A percentile compares a stretch with the other conserved stretches of the same genome.
These are phyloP conservation scores for Phyllosticta citribraziliensis DNA, from an alignment of 2,329 filamentous ascomycete species.

Conservation along the genomic window DNA sequence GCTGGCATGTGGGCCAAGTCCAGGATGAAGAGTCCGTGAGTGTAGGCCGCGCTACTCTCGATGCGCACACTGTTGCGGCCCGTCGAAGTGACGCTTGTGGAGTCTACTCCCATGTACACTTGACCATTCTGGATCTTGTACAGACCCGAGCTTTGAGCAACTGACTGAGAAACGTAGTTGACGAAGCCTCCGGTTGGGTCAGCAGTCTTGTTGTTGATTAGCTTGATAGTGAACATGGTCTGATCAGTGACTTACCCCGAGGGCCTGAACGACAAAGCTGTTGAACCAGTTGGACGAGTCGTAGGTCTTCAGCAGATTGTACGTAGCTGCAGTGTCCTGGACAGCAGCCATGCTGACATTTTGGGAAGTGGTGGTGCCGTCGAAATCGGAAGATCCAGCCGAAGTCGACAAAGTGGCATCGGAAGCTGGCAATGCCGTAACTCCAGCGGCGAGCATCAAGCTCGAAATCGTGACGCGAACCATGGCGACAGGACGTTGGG, in stretches of 20 bases:
- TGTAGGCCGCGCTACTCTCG: slow-evolving; percentile 27
- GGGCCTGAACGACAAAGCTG: slow-evolving; percentile 25
- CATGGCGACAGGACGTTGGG: background rate
- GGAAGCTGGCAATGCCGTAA: background rate
- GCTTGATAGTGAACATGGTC: background rate
- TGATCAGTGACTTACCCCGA: slow-evolving; percentile 14
- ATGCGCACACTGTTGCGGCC: slow-evolving; percentile 29
- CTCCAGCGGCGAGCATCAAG: slow-evolving; percentile 1
- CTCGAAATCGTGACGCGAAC: background rate
- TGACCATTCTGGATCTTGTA: slow-evolving; percentile 23
- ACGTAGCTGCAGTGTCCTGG: slow-evolving; percentile 14
- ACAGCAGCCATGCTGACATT: background rate
- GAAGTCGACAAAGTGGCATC: background rate
- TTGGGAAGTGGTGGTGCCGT: background rate
- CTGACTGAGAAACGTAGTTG: slow-evolving; percentile 24
- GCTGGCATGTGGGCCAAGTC: slow-evolving; percentile 30
- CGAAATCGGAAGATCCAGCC: background rate
- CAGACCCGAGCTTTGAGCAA: slow-evolving; percentile 25
- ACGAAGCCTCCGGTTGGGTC: slow-evolving; percentile 31
- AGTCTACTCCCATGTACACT: slow-evolving; percentile 32
- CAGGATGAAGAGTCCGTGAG: slow-evolving; percentile 27
- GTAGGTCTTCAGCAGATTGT: slow-evolving; percentile 25
- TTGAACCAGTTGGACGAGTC: slow-evolving; percentile 28
- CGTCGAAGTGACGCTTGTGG: slow-evolving; percentile 18
- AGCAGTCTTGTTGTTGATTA: slow-evolving; percentile 17